phyloP scores from a whole-genome alignment of 768 basidiomycete genomes.

The Boletus barrowsii region DNA sequence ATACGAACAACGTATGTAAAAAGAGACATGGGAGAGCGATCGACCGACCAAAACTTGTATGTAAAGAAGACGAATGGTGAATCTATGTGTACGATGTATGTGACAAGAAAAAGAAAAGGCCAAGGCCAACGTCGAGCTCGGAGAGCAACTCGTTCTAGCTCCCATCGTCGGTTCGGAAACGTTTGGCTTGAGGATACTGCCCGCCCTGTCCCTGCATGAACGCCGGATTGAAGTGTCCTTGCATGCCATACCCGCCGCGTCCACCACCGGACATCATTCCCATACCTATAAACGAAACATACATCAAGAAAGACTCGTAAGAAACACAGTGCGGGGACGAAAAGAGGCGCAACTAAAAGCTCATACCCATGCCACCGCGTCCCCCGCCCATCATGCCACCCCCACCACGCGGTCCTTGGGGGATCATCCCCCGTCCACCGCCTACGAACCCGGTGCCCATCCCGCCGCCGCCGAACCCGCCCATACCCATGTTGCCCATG shows the following conservation, averaged over 20 bases:
- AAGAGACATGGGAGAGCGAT: constrained; percentile 7
- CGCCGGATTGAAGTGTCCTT: constrained; percentile 73
- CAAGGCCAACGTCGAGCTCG: too few relatives aligned
- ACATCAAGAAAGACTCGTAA: constrained; percentile 32
- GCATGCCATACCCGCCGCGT: constrained; percentile 47
- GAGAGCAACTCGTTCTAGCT: constrained; percentile 17
- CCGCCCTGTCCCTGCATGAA: constrained; percentile 54
- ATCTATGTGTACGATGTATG: not conserved
- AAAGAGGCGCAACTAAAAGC: constrained; percentile 28
- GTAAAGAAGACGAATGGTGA: not conserved
- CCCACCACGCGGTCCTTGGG: constrained; percentile 40
- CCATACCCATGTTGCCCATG: constrained; percentile 41
- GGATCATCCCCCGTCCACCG: constrained; percentile 49
- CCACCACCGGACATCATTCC: constrained; percentile 51
- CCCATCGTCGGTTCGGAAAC: constrained; percentile 54
- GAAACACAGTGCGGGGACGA: constrained; percentile 22
- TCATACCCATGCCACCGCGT: constrained; percentile 52
- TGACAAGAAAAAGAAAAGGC: not conserved
- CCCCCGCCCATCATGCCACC: constrained; percentile 52
- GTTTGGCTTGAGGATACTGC: constrained; percentile 47
- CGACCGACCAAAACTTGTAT: not conserved
- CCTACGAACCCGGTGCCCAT: constrained; percentile 43
- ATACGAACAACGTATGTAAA: constrained; percentile 3
- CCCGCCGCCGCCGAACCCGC: constrained; percentile 40
- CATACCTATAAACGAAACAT: constrained; percentile 40